Evolutionary conservation across 805 yeast genomes (phyloP).

Genomic region (Starmera amethionina): DNA sequence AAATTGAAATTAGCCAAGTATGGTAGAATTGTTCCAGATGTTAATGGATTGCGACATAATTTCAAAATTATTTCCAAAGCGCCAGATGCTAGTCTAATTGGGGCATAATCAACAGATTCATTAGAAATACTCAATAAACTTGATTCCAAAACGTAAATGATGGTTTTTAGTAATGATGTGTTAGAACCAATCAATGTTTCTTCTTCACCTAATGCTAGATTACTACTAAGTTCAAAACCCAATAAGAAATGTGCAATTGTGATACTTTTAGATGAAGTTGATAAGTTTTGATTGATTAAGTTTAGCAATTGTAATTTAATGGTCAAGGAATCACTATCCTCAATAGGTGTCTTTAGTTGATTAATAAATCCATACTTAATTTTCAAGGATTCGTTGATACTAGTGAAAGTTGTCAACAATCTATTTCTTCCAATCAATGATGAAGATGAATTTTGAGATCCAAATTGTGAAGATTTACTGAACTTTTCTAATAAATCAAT

Average conservation of each 20-base stretch:
- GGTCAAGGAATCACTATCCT: conserved; percentile 28
- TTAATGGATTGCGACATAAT: conserved; percentile 45
- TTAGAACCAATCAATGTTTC: conserved; percentile 44
- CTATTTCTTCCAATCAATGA: conserved; percentile 43
- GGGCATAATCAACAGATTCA: conserved; percentile 36
- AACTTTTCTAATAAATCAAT: conserved; percentile 43
- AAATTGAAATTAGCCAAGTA: conserved; percentile 43
- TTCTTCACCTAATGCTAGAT: conserved; percentile 38
- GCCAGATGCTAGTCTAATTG: conserved; percentile 47
- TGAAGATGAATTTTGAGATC: conserved; percentile 18
- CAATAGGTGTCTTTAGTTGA: conserved; percentile 39
- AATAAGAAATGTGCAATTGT: conserved; percentile 66
- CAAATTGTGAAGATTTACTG: conserved; percentile 39
- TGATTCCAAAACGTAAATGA: conserved; percentile 40
- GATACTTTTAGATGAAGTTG: conserved; percentile 29
- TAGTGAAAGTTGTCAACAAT: conserved; percentile 58
- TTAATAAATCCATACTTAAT: conserved; percentile 65
- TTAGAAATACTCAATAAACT: conserved; percentile 34
- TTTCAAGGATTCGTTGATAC: conserved; percentile 68
- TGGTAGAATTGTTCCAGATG: conserved; percentile 41
- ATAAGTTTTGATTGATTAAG: conserved; percentile 43
- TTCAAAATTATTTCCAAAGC: conserved; percentile 54
- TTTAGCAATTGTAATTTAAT: conserved; percentile 51
- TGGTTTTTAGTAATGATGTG: conserved; percentile 44
- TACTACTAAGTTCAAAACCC: conserved; percentile 54